phyloP scores from a whole-genome alignment of 257 asterid genomes.

The Nicotiana sylvestris region DNA sequence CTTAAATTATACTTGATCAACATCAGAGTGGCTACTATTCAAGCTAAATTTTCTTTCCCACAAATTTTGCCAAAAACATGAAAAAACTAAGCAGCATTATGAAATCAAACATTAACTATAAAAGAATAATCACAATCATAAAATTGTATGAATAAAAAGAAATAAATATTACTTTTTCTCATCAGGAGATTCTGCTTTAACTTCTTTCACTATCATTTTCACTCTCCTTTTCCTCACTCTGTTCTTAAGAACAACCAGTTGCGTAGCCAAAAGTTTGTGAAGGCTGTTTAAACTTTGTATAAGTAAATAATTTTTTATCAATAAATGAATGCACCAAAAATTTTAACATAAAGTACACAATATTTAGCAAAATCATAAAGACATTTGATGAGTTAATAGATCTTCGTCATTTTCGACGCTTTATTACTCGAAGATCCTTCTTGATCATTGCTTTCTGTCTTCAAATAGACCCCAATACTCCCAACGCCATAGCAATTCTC shows the following conservation, averaged over 20 bases:
- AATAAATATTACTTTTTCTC: neutral
- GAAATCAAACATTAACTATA: neutral
- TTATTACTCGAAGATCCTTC: too few relatives aligned
- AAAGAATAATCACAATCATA: neutral
- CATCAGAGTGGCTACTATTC: too few relatives aligned
- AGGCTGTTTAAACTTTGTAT: too few relatives aligned
- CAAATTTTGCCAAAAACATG: neutral
- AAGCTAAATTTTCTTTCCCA: too few relatives aligned
- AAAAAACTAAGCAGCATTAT: neutral
- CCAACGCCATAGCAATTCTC: neutral
- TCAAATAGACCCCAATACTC: neutral
- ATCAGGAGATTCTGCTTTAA: neutral
- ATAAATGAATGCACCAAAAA: too few relatives aligned
- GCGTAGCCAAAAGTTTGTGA: too few relatives aligned
- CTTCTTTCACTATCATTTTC: neutral
- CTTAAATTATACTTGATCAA: too few relatives aligned
- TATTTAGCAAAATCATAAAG: too few relatives aligned
- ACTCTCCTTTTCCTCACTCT: neutral
- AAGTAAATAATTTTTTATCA: too few relatives aligned
- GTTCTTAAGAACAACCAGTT: neutral
- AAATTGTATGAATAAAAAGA: neutral
- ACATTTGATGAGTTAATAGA: too few relatives aligned
- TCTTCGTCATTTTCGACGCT: too few relatives aligned
- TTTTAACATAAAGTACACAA: too few relatives aligned
- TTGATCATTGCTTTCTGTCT: slow-evolving; percentile 1